A percentile compares a stretch with the other conserved stretches of the same genome.
These are phyloP conservation scores for Psilocybe tampanensis DNA, from an alignment of 768 basidiomycete genomes.

Conservation along the genomic window DNA sequence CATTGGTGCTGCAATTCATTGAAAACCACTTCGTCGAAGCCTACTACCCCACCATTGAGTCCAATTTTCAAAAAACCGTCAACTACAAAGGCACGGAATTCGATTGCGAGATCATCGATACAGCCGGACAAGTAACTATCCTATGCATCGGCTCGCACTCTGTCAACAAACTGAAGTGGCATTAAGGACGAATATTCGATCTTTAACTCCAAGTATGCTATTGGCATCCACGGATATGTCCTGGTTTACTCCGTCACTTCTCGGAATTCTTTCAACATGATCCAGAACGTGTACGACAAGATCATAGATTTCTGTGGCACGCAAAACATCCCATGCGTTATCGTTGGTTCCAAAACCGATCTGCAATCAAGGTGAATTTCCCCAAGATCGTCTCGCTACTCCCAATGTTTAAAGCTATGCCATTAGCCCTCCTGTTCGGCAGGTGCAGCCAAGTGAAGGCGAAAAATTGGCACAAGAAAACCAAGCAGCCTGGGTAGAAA, in stretches of 20 bases:
- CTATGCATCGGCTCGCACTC: neutral
- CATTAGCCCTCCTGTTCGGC: constrained; percentile 44
- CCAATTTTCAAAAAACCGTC: constrained; percentile 73
- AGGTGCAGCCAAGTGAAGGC: constrained; percentile 68
- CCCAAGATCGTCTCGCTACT: constrained; percentile 5
- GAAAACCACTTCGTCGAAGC: constrained; percentile 84
- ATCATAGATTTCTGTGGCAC: constrained; percentile 86
- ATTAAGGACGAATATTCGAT: constrained; percentile 88
- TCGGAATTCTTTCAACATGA: constrained; percentile 87
- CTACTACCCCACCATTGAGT: constrained; percentile 93
- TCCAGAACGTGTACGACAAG: constrained; percentile 90
- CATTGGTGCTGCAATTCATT: constrained; percentile 85
- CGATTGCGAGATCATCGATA: constrained; percentile 93
- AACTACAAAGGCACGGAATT: constrained; percentile 80
- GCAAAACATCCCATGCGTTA: constrained; percentile 83
- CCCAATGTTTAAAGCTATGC: constrained; percentile 22
- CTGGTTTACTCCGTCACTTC: constrained; percentile 91
- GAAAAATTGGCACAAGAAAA: constrained; percentile 69
- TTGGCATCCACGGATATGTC: constrained; percentile 93
- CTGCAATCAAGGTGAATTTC: constrained; percentile 66
- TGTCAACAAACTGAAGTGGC: neutral
- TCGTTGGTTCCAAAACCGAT: constrained; percentile 90
- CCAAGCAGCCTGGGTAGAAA: constrained; percentile 81
- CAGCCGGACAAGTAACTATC: constrained; percentile 80
- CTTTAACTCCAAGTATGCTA: constrained; percentile 84